Conservation (phyloP, 164 flowering plant species). For the Magnolia kwangsiensis region DNA sequence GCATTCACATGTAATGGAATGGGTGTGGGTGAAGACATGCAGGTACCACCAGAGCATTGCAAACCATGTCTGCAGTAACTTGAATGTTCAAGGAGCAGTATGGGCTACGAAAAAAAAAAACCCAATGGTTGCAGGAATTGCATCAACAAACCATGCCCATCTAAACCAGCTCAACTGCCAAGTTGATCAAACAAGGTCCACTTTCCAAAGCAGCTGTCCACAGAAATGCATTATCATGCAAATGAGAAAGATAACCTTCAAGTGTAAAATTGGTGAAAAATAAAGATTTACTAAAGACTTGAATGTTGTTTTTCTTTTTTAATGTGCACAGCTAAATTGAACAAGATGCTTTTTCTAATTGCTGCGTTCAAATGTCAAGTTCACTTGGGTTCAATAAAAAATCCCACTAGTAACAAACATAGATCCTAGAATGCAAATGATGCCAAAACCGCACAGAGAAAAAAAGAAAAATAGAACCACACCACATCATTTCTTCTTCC, state of each 20-base stretch:
- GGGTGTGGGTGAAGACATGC: too few relatives aligned
- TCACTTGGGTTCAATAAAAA: background rate
- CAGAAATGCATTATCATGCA: background rate
- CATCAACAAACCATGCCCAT: too few relatives aligned
- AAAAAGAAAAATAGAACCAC: background rate
- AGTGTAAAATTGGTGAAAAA: too few relatives aligned
- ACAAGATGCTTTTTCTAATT: background rate
- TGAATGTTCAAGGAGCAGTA: too few relatives aligned
- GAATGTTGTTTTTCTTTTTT: too few relatives aligned
- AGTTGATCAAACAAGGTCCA: background rate
- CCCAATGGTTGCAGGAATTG: too few relatives aligned
- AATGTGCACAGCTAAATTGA: background rate
- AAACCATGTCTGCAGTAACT: too few relatives aligned
- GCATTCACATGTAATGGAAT: too few relatives aligned
- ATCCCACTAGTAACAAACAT: background rate
- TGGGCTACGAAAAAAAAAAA: too few relatives aligned
- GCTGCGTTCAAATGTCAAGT: background rate
- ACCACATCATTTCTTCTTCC: conserved; percentile 25
- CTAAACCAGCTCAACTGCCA: background rate
- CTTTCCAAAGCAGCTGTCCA: background rate
- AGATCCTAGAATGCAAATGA: background rate
- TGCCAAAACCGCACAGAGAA: background rate
- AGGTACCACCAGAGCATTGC: too few relatives aligned
- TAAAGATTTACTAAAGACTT: background rate
- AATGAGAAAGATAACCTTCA: background rate